Evolutionary conservation across 352 stramenopile species (phyloP), one percentile per base, ranked within the genome.

Genomic region (Globisporangium apiculatum): DNA sequence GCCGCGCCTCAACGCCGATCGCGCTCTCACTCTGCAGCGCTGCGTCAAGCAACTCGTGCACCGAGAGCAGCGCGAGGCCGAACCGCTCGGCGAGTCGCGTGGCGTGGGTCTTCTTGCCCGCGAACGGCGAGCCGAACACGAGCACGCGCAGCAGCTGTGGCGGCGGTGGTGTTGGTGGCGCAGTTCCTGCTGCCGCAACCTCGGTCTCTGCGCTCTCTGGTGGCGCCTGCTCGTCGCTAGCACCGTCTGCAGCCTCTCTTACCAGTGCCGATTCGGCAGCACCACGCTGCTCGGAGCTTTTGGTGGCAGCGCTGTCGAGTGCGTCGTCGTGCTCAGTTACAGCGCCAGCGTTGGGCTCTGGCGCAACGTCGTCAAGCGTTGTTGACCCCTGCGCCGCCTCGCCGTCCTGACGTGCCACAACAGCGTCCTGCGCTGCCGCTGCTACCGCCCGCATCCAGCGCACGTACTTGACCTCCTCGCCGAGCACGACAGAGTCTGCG

Each of bases 401-500:
- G 40, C 11, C 1, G 11, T 43, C 40, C 24, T 31, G 24, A 31
- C 24, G 24, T 31, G 2, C 24, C 24, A 31, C 24, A 12, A 43
- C 40, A 12, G 11, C 40, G 40, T 43, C 40, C 1, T 14, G 7
- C 40, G 40, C 40, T 43, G 40, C 40, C 7, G 40, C 40, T 12
- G 40, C 40, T 43, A 2, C 40, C 4, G 51, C 61, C 63, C 64
- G 50, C 18, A 78, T 76, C 76, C 78, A 91, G 17, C 79, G 76
- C 37, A 86, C 57, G 37, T 84, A 83, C 53, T 89, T 87, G 24
- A 91, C 60, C 45, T 69, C 69, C 64, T 89, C 79, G 36, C 75
- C 77, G 5, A 89, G 65, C 7, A 79, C 62, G 14, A 75, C 75
- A 17, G 66, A 69, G n/a, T 76, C 73, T 45, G 84, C 64, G 14